Conservation (phyloP, 73 alveolate species). For the Uronychia binucleata region DNA sequence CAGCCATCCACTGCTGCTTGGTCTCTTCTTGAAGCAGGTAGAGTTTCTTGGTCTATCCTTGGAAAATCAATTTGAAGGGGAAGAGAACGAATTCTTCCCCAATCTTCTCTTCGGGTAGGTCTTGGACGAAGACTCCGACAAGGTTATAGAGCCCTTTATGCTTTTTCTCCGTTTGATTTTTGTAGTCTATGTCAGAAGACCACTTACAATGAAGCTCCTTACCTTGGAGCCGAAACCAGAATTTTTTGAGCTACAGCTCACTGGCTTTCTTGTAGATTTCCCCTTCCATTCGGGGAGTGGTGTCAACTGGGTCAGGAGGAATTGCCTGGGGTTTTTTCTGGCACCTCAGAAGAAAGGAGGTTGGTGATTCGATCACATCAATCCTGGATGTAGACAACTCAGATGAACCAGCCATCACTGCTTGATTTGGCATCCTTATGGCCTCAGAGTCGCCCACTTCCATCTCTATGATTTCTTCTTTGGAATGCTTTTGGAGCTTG, state of each 20-base stretch:
- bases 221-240: slow-evolving; percentile 36
- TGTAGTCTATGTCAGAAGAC: slow-evolving; percentile 38
- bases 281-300: slow-evolving; percentile 28
- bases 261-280: slow-evolving; percentile 40
- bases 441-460: neutral
- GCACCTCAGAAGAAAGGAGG: neutral
- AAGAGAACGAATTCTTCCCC: slow-evolving; percentile 34
- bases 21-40: slow-evolving; percentile 43
- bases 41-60: slow-evolving; percentile 41
- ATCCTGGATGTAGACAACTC: too few relatives aligned
- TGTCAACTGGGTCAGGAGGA: neutral
- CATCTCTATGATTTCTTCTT: neutral
- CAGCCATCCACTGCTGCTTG: slow-evolving; percentile 49
- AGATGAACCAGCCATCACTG: too few relatives aligned
- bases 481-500: neutral
- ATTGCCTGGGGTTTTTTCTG: neutral
- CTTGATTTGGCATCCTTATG: slow-evolving; percentile 23
- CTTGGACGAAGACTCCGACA: slow-evolving; percentile 43
- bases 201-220: slow-evolving; percentile 53
- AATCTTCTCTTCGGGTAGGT: slow-evolving; percentile 21
- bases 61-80: slow-evolving; percentile 50
- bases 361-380: slow-evolving; percentile 18
- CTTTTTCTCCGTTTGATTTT: slow-evolving; percentile 33
- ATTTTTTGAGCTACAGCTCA: slow-evolving; percentile 29
- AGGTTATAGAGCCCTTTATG: slow-evolving; percentile 55